A percentile compares a stretch with the other conserved stretches of the same genome.
Conservation (phyloP, 805 yeast genomes). For the Aciculoconidium aculeatum region DNA sequence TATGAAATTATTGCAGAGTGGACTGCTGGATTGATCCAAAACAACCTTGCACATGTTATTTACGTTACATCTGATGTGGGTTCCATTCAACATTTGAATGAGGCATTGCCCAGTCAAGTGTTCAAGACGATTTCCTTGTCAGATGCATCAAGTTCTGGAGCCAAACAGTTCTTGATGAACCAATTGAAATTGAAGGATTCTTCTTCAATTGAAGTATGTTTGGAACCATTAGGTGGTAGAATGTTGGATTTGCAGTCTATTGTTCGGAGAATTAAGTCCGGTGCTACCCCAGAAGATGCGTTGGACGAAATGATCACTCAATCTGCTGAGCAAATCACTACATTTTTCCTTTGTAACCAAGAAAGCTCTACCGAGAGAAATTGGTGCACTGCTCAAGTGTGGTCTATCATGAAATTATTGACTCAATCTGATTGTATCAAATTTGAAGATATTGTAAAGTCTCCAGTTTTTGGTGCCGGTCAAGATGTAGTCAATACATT, state of each 20-base stretch:
- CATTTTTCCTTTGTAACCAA: conserved; percentile 49
- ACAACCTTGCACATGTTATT: conserved; percentile 85
- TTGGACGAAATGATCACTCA: conserved; percentile 74
- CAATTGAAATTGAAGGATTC: conserved; percentile 38
- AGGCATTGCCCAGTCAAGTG: conserved; percentile 80
- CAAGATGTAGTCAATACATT: conserved; percentile 44
- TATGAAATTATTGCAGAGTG: conserved; percentile 79
- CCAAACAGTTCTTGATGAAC: conserved; percentile 61
- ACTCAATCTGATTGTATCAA: conserved; percentile 42
- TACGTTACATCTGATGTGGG: conserved; percentile 84
- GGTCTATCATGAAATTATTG: conserved; percentile 71
- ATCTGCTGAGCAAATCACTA: conserved; percentile 83
- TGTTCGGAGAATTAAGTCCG: conserved; percentile 80
- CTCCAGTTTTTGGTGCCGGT: conserved; percentile 54
- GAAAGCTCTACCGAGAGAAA: conserved; percentile 34
- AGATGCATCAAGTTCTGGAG: conserved; percentile 73
- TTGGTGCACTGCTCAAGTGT: conserved; percentile 76
- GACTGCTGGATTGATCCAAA: conserved; percentile 72
- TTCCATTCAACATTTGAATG: conserved; percentile 58
- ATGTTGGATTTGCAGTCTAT: conserved; percentile 90
- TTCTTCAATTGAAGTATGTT: conserved; percentile 45
- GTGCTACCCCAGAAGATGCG: conserved; percentile 78
- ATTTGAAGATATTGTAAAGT: conserved; percentile 47
- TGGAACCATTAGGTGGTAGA: conserved; percentile 87
- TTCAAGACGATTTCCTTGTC: conserved; percentile 68